These are phyloP conservation scores for Chiua virens DNA, from an alignment of 768 basidiomycete genomes.

Conservation along the genomic window DNA sequence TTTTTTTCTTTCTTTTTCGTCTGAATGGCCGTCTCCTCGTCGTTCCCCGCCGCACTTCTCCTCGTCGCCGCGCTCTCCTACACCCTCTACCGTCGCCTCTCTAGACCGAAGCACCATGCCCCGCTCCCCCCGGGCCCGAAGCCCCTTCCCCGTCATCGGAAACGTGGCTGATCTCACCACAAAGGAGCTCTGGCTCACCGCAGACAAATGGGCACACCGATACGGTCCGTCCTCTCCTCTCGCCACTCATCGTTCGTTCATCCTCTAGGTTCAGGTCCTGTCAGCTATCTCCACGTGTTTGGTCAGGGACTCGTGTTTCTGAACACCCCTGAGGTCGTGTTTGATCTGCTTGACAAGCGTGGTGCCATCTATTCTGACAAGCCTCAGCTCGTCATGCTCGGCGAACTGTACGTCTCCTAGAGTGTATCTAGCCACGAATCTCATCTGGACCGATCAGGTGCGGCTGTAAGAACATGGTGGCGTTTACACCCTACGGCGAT, in stretches of 20 bases:
- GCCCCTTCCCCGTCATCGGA: slow-evolving; percentile 62
- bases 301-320: slow-evolving; percentile 70
- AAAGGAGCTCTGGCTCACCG: slow-evolving; percentile 66
- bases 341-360: slow-evolving; percentile 68
- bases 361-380: slow-evolving; percentile 77
- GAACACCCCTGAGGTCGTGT: slow-evolving; percentile 55
- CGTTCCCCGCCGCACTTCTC: slow-evolving; percentile 23
- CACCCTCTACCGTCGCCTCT: slow-evolving; percentile 15
- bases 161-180: slow-evolving; percentile 60
- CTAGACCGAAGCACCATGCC: slow-evolving; percentile 24
- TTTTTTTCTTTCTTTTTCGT: background rate
- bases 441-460: slow-evolving; percentile 32
- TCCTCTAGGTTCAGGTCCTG: slow-evolving; percentile 40
- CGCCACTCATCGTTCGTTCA: too few species aligned
- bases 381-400: slow-evolving; percentile 65
- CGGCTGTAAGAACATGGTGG: slow-evolving; percentile 71
- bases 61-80: slow-evolving; percentile 11
- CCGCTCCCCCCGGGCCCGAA: slow-evolving; percentile 67
- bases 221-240: slow-evolving; percentile 50
- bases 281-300: slow-evolving; percentile 64
- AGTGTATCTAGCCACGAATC: background rate
- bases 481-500: slow-evolving; percentile 67
- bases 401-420: slow-evolving; percentile 56
- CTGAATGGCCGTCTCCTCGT: slow-evolving; percentile 11
- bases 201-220: slow-evolving; percentile 56